Conservation (phyloP, 106 monocot species). For the Platanthera guangdongensis region DNA sequence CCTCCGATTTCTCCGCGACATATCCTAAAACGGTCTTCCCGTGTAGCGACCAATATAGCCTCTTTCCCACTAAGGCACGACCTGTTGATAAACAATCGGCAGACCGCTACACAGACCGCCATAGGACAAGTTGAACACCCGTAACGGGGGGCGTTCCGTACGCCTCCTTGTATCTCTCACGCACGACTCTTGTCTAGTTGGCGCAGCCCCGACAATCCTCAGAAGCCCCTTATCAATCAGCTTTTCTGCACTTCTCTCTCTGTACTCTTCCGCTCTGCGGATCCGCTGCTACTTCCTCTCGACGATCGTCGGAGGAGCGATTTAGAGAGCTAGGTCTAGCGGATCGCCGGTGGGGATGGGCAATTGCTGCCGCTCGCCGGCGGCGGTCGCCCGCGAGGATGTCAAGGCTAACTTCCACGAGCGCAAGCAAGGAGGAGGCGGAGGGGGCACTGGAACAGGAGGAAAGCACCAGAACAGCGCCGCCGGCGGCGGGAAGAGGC, state of each 20-base stretch:
- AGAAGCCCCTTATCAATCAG: background rate
- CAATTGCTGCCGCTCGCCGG: conserved; percentile 94
- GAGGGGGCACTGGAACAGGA: background rate
- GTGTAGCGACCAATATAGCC: background rate
- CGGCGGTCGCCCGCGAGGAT: conserved; percentile 89
- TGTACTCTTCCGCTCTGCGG: too few species aligned
- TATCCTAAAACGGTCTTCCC: too few species aligned
- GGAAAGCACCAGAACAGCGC: background rate
- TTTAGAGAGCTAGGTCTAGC: background rate
- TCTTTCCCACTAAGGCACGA: background rate
- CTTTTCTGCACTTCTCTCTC: background rate
- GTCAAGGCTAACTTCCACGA: conserved; percentile 39
- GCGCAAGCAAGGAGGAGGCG: background rate
- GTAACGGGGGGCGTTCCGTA: conserved; percentile 1
- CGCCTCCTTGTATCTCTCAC: background rate
- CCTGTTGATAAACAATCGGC: background rate
- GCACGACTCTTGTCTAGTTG: background rate
- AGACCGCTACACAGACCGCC: background rate
- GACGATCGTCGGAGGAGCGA: background rate
- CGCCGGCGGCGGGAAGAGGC: background rate
- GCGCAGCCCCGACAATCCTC: conserved; percentile 4
- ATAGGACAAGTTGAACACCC: background rate
- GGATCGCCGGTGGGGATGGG: conserved; percentile 42
- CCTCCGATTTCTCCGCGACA: too few species aligned
- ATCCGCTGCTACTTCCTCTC: background rate